Conservation (phyloP, 257 asterid genomes). For the Capsicum chinense region DNA sequence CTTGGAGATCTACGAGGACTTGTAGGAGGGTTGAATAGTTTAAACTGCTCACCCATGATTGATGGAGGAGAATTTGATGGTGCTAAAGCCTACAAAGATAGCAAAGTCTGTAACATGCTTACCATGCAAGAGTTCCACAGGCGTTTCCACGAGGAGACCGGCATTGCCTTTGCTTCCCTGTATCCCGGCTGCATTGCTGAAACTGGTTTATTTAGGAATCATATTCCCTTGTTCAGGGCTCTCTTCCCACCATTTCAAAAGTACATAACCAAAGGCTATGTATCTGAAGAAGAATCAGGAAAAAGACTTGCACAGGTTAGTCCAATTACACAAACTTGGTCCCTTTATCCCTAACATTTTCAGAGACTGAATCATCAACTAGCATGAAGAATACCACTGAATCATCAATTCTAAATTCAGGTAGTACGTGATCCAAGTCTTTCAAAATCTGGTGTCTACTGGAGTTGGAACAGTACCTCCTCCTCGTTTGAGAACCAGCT, state of each 20-base stretch:
- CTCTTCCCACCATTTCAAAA: constrained; percentile 97
- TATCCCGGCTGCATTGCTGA: constrained; percentile 94
- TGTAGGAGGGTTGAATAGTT: constrained; percentile 71
- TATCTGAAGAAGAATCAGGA: constrained; percentile 87
- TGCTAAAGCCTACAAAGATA: constrained; percentile 94
- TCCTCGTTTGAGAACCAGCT: constrained; percentile 86
- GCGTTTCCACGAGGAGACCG: constrained; percentile 78
- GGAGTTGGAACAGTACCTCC: constrained; percentile 93
- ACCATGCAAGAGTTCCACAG: constrained; percentile 93
- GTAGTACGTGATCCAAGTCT: constrained; percentile 86
- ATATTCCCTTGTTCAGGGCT: constrained; percentile 78
- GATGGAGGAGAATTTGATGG: constrained; percentile 93
- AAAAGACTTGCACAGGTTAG: constrained; percentile 91
- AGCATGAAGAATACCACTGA: constrained; percentile 12
- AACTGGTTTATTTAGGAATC: constrained; percentile 87
- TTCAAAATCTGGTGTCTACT: constrained; percentile 88
- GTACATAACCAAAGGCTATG: constrained; percentile 87
- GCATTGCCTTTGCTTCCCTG: constrained; percentile 74
- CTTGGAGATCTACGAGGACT: constrained; percentile 91
- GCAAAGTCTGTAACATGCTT: constrained; percentile 97
- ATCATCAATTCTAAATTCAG: constrained; percentile 39
- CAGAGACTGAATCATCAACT: background rate
- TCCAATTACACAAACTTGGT: constrained; percentile 19
- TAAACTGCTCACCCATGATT: constrained; percentile 74
- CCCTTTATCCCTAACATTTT: background rate